phyloP scores from a whole-genome alignment of 2,329 filamentous ascomycete genomes.

The Diaporthe velutina region DNA sequence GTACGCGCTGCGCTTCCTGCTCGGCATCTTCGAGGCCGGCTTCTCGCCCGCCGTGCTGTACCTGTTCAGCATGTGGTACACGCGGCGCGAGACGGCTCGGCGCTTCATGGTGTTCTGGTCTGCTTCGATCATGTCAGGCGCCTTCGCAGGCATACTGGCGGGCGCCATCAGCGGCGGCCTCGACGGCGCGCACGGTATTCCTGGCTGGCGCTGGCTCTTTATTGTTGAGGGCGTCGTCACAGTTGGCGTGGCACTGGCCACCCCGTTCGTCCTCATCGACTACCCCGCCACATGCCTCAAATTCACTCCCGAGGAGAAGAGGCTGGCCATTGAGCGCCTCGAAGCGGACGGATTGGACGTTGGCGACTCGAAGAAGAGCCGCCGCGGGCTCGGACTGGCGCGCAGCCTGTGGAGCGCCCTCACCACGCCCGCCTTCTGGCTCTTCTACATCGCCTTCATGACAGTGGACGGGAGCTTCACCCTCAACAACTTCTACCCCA shows the following conservation, averaged over 20 bases:
- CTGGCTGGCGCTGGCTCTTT: slow-evolving; percentile 63
- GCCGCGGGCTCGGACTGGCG: not conserved
- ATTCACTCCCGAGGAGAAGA: slow-evolving; percentile 1
- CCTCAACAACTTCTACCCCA: slow-evolving; percentile 63
- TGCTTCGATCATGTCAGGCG: slow-evolving; percentile 63
- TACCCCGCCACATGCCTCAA: not conserved
- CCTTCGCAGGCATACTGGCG: slow-evolving; percentile 61
- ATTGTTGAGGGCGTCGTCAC: slow-evolving; percentile 51
- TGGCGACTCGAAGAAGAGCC: slow-evolving; percentile 3
- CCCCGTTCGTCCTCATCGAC: slow-evolving; percentile 56
- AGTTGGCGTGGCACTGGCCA: slow-evolving; percentile 55
- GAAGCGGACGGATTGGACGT: not conserved
- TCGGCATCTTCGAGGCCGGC: slow-evolving; percentile 60
- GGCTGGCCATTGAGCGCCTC: slow-evolving; percentile 3
- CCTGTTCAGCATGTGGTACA: slow-evolving; percentile 66
- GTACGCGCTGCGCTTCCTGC: slow-evolving; percentile 58
- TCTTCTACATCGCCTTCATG: slow-evolving; percentile 4
- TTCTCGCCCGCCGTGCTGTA: slow-evolving; percentile 61
- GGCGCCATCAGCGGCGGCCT: slow-evolving; percentile 57
- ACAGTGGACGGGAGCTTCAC: slow-evolving; percentile 48
- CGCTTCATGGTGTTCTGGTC: slow-evolving; percentile 66
- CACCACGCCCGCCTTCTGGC: not conserved
- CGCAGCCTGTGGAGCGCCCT: slow-evolving; percentile 8
- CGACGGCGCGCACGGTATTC: slow-evolving; percentile 57
- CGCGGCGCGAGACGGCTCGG: slow-evolving; percentile 49